Conservation (phyloP, 805 yeast genomes). For the Komagataella mondaviorum region DNA sequence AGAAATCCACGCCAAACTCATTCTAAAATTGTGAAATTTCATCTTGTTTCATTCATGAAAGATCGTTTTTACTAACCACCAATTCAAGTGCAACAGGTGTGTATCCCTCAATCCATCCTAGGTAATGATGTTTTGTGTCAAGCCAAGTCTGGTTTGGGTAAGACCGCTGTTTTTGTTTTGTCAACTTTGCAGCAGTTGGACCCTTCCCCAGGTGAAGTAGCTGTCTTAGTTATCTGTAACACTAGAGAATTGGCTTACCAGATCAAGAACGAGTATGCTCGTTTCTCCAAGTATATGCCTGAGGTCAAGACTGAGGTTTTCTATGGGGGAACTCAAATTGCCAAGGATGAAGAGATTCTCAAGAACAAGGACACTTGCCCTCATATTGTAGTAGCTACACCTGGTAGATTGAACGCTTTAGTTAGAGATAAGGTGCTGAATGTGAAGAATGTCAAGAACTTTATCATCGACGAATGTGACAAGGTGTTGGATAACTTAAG, state of each 20-base stretch:
- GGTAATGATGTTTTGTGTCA: slow-evolving; percentile 98
- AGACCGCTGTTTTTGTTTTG: slow-evolving; percentile 93
- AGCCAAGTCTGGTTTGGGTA: slow-evolving; percentile 99
- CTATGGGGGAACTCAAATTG: slow-evolving; percentile 88
- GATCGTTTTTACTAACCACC: slow-evolving; percentile 4
- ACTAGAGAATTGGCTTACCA: slow-evolving; percentile 98
- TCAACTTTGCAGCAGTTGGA: slow-evolving; percentile 95
- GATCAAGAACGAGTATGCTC: slow-evolving; percentile 91
- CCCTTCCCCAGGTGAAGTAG: slow-evolving; percentile 93
- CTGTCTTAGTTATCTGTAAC: slow-evolving; percentile 91
- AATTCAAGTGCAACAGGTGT: slow-evolving; percentile 78
- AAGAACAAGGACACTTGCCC: slow-evolving; percentile 91
- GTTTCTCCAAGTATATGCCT: slow-evolving; percentile 97
- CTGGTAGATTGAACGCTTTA: slow-evolving; percentile 92
- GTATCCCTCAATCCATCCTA: slow-evolving; percentile 94
- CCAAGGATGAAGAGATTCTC: slow-evolving; percentile 75
- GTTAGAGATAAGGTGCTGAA: slow-evolving; percentile 85
- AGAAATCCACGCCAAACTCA: not conserved
- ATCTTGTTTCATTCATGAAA: not conserved
- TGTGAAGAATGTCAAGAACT: slow-evolving; percentile 80
- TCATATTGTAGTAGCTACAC: slow-evolving; percentile 94
- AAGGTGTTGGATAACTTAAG: slow-evolving; percentile 78
- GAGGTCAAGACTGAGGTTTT: slow-evolving; percentile 94
- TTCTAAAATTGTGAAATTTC: not conserved
- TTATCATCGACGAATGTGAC: slow-evolving; percentile 97